Evolutionary conservation across 2,329 filamentous ascomycete genomes (phyloP).

Genomic region (Phaeosphaeria sp.): DNA sequence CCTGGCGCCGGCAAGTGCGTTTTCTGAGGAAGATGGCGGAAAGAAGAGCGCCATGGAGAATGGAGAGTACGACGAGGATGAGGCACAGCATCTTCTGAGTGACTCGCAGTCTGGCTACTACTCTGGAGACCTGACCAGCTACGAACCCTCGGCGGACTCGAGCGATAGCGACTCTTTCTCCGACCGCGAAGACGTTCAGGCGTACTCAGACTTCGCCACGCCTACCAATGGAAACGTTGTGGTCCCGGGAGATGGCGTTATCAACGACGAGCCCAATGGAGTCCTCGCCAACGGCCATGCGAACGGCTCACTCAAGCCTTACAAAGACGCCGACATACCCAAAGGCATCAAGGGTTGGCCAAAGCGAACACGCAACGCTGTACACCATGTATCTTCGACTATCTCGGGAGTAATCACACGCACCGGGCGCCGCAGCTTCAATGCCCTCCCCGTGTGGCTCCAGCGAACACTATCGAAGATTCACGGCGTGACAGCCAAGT

Average conservation of each 20-base stretch:
- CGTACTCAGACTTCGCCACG: constrained; percentile 46
- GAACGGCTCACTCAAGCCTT: constrained; percentile 40
- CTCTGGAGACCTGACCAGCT: constrained; percentile 55
- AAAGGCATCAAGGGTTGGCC: constrained; percentile 44
- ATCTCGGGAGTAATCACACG: constrained; percentile 37
- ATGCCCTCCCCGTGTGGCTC: constrained; percentile 58
- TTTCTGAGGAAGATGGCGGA: constrained; percentile 66
- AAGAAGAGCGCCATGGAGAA: constrained; percentile 50
- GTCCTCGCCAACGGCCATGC: constrained; percentile 43
- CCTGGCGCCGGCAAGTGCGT: constrained; percentile 81
- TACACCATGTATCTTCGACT: constrained; percentile 28
- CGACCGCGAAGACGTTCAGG: constrained; percentile 39
- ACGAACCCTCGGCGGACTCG: constrained; percentile 41
- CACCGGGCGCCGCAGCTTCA: constrained; percentile 51
- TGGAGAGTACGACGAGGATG: constrained; percentile 63
- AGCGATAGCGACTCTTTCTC: constrained; percentile 40
- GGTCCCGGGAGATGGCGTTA: constrained; percentile 46
- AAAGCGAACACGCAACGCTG: constrained; percentile 33
- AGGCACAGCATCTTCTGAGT: constrained; percentile 48
- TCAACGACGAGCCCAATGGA: constrained; percentile 48
- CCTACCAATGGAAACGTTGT: constrained; percentile 58
- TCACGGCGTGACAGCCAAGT: constrained; percentile 54
- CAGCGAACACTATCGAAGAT: constrained; percentile 59
- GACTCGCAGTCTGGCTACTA: constrained; percentile 55
- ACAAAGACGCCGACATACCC: constrained; percentile 32